Conservation (phyloP, 805 yeast species). For the Tetrapisispora phaffii region DNA sequence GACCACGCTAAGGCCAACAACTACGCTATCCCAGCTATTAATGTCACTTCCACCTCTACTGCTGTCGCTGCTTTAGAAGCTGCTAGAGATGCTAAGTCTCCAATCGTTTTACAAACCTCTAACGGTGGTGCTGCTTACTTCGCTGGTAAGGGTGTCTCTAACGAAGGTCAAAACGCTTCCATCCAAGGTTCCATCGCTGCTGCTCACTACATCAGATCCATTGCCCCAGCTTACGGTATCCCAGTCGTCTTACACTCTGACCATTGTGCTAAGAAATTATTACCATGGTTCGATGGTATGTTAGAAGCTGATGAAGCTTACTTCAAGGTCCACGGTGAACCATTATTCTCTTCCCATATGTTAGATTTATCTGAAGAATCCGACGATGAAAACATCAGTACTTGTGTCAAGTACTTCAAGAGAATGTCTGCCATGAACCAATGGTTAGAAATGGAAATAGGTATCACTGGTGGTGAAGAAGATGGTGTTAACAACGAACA, state of each 20-base stretch:
- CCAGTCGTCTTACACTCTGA: slow-evolving; percentile 97
- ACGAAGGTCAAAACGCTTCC: slow-evolving; percentile 88
- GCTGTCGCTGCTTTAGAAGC: slow-evolving; percentile 96
- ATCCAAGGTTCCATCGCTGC: slow-evolving; percentile 94
- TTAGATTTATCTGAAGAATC: slow-evolving; percentile 93
- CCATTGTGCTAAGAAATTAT: slow-evolving; percentile 96
- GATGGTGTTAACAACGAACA: slow-evolving; percentile 99
- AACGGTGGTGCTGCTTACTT: slow-evolving; percentile 99
- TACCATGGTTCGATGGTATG: slow-evolving; percentile 99
- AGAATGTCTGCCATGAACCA: slow-evolving; percentile 91
- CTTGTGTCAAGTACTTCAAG: slow-evolving; percentile 88
- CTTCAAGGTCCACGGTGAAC: slow-evolving; percentile 79
- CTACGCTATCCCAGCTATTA: slow-evolving; percentile 97
- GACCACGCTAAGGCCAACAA: slow-evolving; percentile 87
- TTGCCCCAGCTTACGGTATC: slow-evolving; percentile 93
- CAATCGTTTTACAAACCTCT: slow-evolving; percentile 93
- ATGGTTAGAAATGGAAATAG: slow-evolving; percentile 99
- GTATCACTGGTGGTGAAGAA: slow-evolving; percentile 99
- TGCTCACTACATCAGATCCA: slow-evolving; percentile 91
- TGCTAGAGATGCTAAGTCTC: slow-evolving; percentile 88
- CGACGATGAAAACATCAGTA: slow-evolving; percentile 90
- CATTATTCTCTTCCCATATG: slow-evolving; percentile 98
- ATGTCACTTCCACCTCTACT: slow-evolving; percentile 95
- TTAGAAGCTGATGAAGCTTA: slow-evolving; percentile 91
- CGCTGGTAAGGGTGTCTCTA: slow-evolving; percentile 97